Evolutionary conservation across 352 stramenopile species (phyloP).

Genomic region (Sclerospora graminicola): DNA sequence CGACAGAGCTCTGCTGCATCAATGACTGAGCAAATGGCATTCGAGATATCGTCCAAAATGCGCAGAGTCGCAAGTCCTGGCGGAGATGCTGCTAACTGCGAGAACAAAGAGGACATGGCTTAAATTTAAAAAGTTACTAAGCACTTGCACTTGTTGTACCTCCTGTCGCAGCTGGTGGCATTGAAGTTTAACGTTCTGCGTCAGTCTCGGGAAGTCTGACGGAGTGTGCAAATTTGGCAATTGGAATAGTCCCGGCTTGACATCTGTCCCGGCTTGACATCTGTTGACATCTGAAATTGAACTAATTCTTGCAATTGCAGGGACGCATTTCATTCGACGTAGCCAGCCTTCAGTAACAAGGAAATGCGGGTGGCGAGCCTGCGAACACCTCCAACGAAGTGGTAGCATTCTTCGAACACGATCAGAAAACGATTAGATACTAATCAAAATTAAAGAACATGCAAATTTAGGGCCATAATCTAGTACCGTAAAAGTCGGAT

Average conservation of each 20-base stretch:
- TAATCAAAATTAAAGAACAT: too few species aligned
- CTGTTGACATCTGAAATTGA: too few species aligned
- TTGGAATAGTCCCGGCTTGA: conserved; percentile 54
- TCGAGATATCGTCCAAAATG: conserved; percentile 91
- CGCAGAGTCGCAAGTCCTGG: conserved; percentile 58
- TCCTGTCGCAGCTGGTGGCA: conserved; percentile 49
- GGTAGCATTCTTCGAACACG: too few species aligned
- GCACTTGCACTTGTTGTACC: too few species aligned
- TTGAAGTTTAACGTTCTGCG: conserved; percentile 39
- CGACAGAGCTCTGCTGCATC: conserved; percentile 93
- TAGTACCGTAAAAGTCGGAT: too few species aligned
- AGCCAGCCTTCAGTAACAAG: neutral
- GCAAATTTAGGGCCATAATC: too few species aligned
- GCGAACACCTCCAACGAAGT: conserved; percentile 2
- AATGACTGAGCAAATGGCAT: conserved; percentile 92
- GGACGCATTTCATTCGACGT: too few species aligned
- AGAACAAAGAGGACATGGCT: neutral
- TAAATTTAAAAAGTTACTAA: too few species aligned
- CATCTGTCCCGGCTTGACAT: conserved; percentile 1
- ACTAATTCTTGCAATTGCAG: conserved; percentile 5
- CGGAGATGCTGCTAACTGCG: conserved; percentile 37
- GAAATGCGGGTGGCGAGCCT: too few species aligned
- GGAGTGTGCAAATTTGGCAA: conserved; percentile 46
- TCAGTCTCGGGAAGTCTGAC: conserved; percentile 51
- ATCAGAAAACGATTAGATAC: too few species aligned